These are phyloP conservation scores for Opeltia flavorubescens DNA, from an alignment of 495 filamentous ascomycete species.

Conservation along the genomic window DNA sequence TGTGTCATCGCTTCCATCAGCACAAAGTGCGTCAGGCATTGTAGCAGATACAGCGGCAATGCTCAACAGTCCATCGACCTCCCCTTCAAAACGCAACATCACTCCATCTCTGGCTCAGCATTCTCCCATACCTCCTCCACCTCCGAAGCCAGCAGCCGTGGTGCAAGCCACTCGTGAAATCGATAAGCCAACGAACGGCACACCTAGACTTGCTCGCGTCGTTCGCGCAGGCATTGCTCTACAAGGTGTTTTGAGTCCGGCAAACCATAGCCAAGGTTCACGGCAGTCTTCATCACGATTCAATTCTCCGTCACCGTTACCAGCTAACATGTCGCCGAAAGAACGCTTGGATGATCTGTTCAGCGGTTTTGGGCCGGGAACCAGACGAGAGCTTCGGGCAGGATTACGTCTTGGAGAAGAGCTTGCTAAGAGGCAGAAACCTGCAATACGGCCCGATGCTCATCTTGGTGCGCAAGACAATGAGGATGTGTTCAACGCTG, in stretches of 20 bases:
- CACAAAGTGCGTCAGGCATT: slow-evolving; percentile 19
- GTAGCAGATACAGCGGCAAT: not conserved
- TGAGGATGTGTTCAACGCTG: slow-evolving; percentile 1
- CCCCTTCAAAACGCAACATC: not conserved
- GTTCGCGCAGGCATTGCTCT: slow-evolving; percentile 35
- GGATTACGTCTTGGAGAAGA: slow-evolving; percentile 36
- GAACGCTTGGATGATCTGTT: slow-evolving; percentile 30
- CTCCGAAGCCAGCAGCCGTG: slow-evolving; percentile 2
- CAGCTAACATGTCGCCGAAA: slow-evolving; percentile 12
- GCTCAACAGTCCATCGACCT: not conserved
- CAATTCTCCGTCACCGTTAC: not conserved
- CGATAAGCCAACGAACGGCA: slow-evolving; percentile 12
- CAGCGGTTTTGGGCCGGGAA: slow-evolving; percentile 28
- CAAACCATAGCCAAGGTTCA: slow-evolving; percentile 1
- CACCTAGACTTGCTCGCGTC: slow-evolving; percentile 26
- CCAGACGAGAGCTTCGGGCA: slow-evolving; percentile 29
- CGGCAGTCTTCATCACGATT: not conserved
- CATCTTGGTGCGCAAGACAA: not conserved
- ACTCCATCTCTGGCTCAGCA: not conserved
- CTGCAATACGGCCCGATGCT: not conserved
- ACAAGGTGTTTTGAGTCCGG: slow-evolving; percentile 27
- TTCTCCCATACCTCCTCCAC: not conserved
- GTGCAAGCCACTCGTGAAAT: slow-evolving; percentile 3
- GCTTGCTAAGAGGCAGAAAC: slow-evolving; percentile 24
- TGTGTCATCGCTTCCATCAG: slow-evolving; percentile 36